phyloP scores from a whole-genome alignment of 192 early-diverging fungal species.

The Linnemannia schmuckeri region DNA sequence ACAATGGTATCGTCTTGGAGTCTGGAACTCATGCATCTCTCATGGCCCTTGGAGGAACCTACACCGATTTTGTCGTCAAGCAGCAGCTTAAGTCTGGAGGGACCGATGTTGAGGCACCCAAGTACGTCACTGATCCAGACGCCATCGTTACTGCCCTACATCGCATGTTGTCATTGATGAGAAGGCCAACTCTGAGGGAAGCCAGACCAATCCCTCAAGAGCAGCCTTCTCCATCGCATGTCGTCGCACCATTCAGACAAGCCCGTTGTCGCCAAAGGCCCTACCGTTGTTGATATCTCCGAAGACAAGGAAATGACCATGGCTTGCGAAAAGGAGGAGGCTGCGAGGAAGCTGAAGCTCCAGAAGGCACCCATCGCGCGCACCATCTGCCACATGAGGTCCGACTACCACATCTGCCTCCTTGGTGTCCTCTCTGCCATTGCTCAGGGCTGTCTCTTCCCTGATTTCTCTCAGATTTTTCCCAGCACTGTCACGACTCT shows the following conservation, averaged over 20 bases:
- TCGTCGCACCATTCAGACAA: background rate
- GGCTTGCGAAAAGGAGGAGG: conserved; percentile 30
- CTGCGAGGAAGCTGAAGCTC: conserved; percentile 28
- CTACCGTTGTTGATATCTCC: background rate
- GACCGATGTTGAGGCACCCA: conserved; percentile 24
- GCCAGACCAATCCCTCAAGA: conserved; percentile 64
- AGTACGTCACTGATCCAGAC: conserved; percentile 13
- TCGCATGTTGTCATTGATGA: background rate
- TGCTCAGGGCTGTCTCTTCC: conserved; percentile 69
- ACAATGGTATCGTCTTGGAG: conserved; percentile 77
- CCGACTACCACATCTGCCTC: conserved; percentile 29
- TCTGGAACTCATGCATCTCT: conserved; percentile 83
- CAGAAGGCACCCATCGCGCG: conserved; percentile 14
- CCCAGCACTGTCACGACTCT: conserved; percentile 53
- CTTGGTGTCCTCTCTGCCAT: conserved; percentile 61
- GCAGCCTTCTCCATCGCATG: conserved; percentile 49
- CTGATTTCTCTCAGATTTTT: conserved; percentile 72
- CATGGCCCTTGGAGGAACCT: conserved; percentile 68
- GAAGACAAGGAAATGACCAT: conserved; percentile 10
- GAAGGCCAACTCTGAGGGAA: conserved; percentile 51
- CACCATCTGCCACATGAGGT: background rate
- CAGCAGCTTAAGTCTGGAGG: conserved; percentile 67
- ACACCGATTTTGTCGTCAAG: conserved; percentile 70
- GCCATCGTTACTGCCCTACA: background rate
- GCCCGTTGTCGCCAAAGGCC: background rate